Evolutionary conservation across 495 filamentous ascomycete species (phyloP), one percentile per base, ranked within the genome.

Genomic region (Aspergillus nidulans): DNA sequence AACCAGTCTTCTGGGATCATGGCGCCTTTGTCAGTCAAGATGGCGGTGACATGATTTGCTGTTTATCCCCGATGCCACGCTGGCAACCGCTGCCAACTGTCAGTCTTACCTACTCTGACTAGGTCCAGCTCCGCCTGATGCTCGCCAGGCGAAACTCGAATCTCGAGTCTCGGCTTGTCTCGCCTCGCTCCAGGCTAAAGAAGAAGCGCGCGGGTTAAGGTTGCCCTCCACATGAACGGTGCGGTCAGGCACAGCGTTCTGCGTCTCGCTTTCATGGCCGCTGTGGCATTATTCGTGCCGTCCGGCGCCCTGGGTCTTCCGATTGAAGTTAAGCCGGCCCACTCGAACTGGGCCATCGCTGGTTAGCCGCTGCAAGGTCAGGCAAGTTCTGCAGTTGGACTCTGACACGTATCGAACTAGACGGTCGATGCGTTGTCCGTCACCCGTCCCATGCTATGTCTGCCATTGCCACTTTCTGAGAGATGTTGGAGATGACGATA

Each of bases 351-450:
- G 43, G 57, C 57, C 58, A 59, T 59, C 55, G 28, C 56, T 64
- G 58, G 58, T 53, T 60, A 57, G 47, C 41, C 60, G 44, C 53
- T 64, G 62, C 59, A 65, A 59, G 62, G 56, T 50, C 45, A 34
- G 59, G 54, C 53, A 53, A 57, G 49, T 25, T 62, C 56, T 53
- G 54, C 61, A 59, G 53, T 59, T 49, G 53, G 56, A 54, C 56
- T 49, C 51, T 61, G 62, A 64, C 62, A 64, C 62, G 62, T 64
- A 64, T 64, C 56, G 36, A 52, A 32, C 56, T 61, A 59, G 51
- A 42, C 6, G 53, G 46, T 49, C 41, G 59, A 62, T 65, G 63
- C 55, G 63, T 58, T 62, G 63, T 60, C 63, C 45, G 53, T 49
- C 53, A 56, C 55, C 49, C 49, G 49, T 32, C 49, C 24, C 36